phyloP scores from a whole-genome alignment of 768 basidiomycete genomes.

The Auricularia heimuer region DNA sequence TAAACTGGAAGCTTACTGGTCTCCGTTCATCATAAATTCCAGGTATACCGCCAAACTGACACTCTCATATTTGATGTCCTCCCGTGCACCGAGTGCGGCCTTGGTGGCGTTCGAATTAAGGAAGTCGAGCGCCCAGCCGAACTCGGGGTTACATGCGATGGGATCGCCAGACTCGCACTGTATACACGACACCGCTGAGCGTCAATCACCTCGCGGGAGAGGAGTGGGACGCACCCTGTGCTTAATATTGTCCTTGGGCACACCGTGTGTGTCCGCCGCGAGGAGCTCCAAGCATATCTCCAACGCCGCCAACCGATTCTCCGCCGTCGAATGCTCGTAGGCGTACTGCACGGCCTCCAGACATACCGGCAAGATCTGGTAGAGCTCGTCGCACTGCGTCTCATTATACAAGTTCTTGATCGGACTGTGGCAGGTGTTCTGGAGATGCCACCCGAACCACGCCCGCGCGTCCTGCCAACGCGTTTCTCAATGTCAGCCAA shows the following conservation, averaged over 20 bases:
- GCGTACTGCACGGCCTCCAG: constrained; percentile 10
- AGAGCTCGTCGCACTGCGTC: constrained; percentile 20
- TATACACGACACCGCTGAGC: background rate
- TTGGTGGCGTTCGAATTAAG: constrained; percentile 3
- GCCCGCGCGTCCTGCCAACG: constrained; percentile 17
- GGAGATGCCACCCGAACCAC: constrained; percentile 22
- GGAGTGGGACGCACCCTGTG: background rate
- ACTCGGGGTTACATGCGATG: constrained; percentile 14
- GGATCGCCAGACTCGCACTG: constrained; percentile 3
- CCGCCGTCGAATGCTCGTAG: constrained; percentile 3
- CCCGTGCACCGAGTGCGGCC: constrained; percentile 7
- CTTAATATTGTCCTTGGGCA: constrained; percentile 2
- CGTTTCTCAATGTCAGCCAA: background rate
- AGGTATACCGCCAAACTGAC: background rate
- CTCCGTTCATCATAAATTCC: constrained; percentile 4
- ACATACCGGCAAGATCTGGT: constrained; percentile 18
- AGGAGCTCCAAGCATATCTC: constrained; percentile 8
- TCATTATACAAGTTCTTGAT: constrained; percentile 20
- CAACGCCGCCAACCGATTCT: constrained; percentile 6
- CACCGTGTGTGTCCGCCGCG: constrained; percentile 11
- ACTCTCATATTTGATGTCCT: background rate
- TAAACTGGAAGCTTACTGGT: constrained; percentile 2
- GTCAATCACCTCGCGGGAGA: background rate
- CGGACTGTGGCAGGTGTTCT: constrained; percentile 19
- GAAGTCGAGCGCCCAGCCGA: constrained; percentile 13